These are phyloP conservation scores for Curvularia spicifera DNA, from an alignment of 2,329 filamentous ascomycete genomes.

Conservation along the genomic window DNA sequence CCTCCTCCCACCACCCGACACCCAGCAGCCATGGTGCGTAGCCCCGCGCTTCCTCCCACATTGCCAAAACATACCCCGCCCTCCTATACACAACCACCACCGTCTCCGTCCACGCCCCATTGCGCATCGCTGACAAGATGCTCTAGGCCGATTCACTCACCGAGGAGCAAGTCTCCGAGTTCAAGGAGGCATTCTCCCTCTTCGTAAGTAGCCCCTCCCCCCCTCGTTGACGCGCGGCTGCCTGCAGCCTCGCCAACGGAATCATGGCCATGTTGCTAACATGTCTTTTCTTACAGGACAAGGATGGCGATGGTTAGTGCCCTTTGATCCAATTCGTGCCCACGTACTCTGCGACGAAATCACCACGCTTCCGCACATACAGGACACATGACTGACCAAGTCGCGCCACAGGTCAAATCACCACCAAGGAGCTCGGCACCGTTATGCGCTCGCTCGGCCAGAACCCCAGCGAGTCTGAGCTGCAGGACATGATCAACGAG, in stretches of 20 bases:
- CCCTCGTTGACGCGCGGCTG: constrained; percentile 25
- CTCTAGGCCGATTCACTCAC: constrained; percentile 93
- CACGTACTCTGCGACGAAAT: constrained; percentile 1
- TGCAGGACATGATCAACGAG: constrained; percentile 72
- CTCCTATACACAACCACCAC: constrained; percentile 39
- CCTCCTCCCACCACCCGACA: constrained; percentile 5
- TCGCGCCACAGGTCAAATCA: constrained; percentile 63
- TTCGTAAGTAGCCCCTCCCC: constrained; percentile 74
- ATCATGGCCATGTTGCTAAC: constrained; percentile 33
- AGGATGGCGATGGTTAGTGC: constrained; percentile 63
- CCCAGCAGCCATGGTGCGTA: constrained; percentile 48
- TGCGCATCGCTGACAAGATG: constrained; percentile 33
- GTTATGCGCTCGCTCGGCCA: constrained; percentile 70
- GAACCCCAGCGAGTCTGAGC: constrained; percentile 67
- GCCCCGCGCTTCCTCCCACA: constrained; percentile 32
- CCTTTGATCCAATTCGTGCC: constrained; percentile 2
- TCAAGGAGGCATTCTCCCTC: constrained; percentile 99
- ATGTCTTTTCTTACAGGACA: constrained; percentile 55
- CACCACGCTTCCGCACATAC: constrained; percentile 7
- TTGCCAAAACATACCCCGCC: constrained; percentile 45
- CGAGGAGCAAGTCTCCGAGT: constrained; percentile 99
- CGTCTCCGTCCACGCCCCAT: constrained; percentile 8
- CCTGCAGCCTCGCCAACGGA: constrained; percentile 23
- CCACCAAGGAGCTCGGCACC: constrained; percentile 66
- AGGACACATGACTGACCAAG: constrained; percentile 32